Evolutionary conservation across 805 yeast genomes (phyloP), one percentile per base, ranked within the genome.

Genomic region (Phaffomyces antillensis): DNA sequence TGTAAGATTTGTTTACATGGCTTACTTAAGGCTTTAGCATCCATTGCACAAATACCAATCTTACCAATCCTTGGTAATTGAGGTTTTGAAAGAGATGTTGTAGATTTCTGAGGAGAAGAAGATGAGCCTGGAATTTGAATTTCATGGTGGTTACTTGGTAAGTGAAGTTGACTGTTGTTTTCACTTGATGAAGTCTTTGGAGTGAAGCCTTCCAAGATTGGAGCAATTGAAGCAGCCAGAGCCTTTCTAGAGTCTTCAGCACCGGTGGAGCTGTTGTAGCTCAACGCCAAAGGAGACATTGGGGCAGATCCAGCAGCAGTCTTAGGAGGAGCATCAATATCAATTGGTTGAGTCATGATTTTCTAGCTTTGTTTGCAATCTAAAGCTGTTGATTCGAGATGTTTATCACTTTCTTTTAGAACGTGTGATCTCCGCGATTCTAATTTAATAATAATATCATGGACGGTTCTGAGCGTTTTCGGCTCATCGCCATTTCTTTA

Each of bases 21-120:
- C 67, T 93, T 93, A 37, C 95, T 84, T 59, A 95, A 74, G 2
- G 90, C 99, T 64, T 93, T 93, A 47, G 90, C 83, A 64, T 93
- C 99, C 97, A 93, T 90, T 11, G 99, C 99, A 67, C 99, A 93
- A 2, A 93, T 96, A 43, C 99, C 99, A 54, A 93, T 87, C 53
- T 87, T 90, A 35, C 99, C 98, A 51, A 90, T 79, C 52, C 75
- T 79, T 4, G 86, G 87, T 42, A 81, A 57, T 50, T 73, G 72
- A 4, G 81, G 76, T 11, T 47, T 54, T 2, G 46, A 31, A 20
- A 39, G 38, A 3, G 55, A 42, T 12, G 39, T 34, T 1, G 48
- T 45, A 1, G 51, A 9, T 45, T 51, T 52, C 25, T 42, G 49
- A 9, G 54, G 57, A 18, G 52, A 42, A 23, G 41, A 33, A 8